These are phyloP conservation scores for Rugonectria rugulosa DNA, from an alignment of 2,329 filamentous ascomycete species.

Conservation along the genomic window DNA sequence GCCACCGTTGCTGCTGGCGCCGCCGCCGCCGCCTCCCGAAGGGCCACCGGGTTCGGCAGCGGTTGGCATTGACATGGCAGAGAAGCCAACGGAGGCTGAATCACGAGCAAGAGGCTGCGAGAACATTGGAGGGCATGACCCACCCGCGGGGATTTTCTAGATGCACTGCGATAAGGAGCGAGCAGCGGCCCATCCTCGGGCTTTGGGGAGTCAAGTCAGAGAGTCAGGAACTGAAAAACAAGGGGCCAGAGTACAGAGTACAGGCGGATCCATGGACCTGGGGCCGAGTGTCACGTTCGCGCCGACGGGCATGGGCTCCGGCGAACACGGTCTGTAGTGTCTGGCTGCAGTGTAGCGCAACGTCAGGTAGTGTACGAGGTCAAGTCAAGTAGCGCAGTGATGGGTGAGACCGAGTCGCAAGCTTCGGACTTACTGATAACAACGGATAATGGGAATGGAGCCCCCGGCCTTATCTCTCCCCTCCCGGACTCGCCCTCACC, in stretches of 20 bases:
- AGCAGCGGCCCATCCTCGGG: constrained; percentile 34
- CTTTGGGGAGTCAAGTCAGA: constrained; percentile 1
- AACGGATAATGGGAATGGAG: not conserved
- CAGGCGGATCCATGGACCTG: constrained; percentile 25
- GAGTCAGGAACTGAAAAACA: not conserved
- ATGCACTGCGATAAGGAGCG: constrained; percentile 33
- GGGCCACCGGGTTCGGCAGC: constrained; percentile 26
- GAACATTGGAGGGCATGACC: constrained; percentile 32
- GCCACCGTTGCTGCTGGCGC: constrained; percentile 9
- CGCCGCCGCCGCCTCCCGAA: constrained; percentile 15
- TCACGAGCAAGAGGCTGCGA: constrained; percentile 32
- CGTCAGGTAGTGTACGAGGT: no score
- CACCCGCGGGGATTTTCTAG: constrained; percentile 30
- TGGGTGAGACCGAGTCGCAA: constrained; percentile 5
- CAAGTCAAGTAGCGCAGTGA: constrained; percentile 9
- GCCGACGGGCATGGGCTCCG: constrained; percentile 17
- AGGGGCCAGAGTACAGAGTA: constrained; percentile 17
- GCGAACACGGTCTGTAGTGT: constrained; percentile 6
- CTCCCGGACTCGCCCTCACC: not conserved
- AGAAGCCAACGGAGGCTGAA: constrained; percentile 19
- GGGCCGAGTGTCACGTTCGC: not conserved
- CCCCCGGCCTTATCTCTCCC: constrained; percentile 13
- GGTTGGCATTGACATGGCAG: constrained; percentile 25
- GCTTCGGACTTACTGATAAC: constrained; percentile 7
- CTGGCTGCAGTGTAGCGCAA: no score